Evolutionary conservation across 306 rosid species (phyloP).

Genomic region (Dicorynia guianensis): DNA sequence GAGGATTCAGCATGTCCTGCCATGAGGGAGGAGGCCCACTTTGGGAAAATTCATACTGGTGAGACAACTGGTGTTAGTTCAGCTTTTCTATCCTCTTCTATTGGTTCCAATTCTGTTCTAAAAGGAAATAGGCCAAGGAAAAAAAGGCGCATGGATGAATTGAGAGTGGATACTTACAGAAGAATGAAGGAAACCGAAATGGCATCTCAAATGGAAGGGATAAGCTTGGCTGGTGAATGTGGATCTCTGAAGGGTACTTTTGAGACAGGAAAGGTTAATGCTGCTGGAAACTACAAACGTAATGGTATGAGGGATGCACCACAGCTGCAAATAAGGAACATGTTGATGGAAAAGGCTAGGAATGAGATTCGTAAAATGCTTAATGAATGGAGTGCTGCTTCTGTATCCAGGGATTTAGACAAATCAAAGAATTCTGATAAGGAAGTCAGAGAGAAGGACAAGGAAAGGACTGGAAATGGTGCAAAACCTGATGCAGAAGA

Average conservation of each 20-base stretch:
- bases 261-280: conserved; percentile 50
- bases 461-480: conserved; percentile 42
- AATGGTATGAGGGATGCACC: conserved; percentile 50
- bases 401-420: conserved; percentile 37
- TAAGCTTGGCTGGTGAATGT: conserved; percentile 37
- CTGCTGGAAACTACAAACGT: conserved; percentile 44
- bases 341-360: conserved; percentile 63
- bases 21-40: conserved; percentile 40
- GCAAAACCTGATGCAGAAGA: conserved; percentile 39
- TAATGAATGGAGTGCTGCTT: conserved; percentile 50
- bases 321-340: conserved; percentile 49
- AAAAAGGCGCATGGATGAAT: conserved; percentile 43
- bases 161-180: conserved; percentile 35
- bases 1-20: conserved; percentile 43
- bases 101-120: conserved; percentile 43
- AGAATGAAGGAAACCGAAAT: conserved; percentile 30
- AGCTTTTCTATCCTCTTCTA: conserved; percentile 39
- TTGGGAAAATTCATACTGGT: conserved; percentile 38
- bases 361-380: conserved; percentile 65
- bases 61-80: conserved; percentile 48
- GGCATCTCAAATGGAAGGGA: conserved; percentile 46
- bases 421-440: conserved; percentile 35
- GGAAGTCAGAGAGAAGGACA: conserved; percentile 45
- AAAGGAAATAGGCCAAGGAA: conserved; percentile 54
- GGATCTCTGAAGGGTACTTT: conserved; percentile 51